Conservation (phyloP, 345 rosid species). For the Citrus hindsii region DNA sequence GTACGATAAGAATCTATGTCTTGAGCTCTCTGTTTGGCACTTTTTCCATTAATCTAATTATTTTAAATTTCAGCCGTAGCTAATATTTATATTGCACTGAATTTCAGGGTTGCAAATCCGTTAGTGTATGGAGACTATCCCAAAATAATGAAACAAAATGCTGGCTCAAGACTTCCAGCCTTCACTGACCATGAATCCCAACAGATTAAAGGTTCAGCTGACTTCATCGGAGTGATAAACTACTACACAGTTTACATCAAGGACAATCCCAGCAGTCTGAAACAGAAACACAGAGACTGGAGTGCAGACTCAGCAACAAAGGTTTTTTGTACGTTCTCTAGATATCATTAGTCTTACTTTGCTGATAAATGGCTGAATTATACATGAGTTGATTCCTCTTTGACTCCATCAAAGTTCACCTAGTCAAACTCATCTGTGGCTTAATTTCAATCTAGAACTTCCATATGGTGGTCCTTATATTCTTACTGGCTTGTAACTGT, state of each 20-base stretch:
- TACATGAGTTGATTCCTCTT: background rate
- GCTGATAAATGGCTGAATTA: background rate
- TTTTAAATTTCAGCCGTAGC: background rate
- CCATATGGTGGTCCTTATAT: background rate
- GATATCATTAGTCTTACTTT: background rate
- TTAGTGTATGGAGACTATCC: slow-evolving; percentile 82
- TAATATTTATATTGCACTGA: background rate
- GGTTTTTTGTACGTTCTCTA: slow-evolving; percentile 18
- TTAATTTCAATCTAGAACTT: background rate
- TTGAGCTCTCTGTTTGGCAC: background rate
- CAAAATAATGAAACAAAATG: slow-evolving; percentile 46
- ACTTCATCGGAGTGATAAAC: slow-evolving; percentile 54
- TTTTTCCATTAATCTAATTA: background rate
- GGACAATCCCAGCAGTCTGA: slow-evolving; percentile 27
- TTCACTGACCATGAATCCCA: slow-evolving; percentile 56
- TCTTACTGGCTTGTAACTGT: background rate
- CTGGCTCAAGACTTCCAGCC: slow-evolving; percentile 62
- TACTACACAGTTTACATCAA: slow-evolving; percentile 26
- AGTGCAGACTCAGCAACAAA: slow-evolving; percentile 28
- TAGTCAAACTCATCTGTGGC: background rate
- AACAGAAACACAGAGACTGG: slow-evolving; percentile 30
- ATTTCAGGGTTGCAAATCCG: slow-evolving; percentile 59
- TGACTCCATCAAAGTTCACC: background rate
- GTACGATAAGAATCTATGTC: slow-evolving; percentile 27
- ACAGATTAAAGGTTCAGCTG: slow-evolving; percentile 56